Evolutionary conservation across 73 alveolate genomes (phyloP).

Genomic region (Tetrahymena thermophila): DNA sequence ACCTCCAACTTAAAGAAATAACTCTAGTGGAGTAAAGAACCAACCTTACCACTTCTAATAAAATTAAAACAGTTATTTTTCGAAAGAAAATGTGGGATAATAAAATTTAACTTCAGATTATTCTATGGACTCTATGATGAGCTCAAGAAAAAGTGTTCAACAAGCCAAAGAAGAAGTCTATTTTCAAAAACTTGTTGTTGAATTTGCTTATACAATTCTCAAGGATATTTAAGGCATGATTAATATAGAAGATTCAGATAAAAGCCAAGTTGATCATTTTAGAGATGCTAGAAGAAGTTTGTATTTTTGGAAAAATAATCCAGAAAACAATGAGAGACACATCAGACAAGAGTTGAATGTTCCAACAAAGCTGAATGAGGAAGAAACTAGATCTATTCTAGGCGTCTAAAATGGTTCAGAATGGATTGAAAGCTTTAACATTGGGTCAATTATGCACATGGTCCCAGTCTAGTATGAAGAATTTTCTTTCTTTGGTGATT

Average conservation of each 20-base stretch:
- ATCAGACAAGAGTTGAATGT: constrained; percentile 27
- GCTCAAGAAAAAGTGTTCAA: neutral
- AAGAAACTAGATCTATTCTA: constrained; percentile 22
- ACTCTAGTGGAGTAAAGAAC: neutral
- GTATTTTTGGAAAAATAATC: constrained; percentile 44
- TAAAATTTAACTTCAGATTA: neutral
- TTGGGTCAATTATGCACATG: constrained; percentile 46
- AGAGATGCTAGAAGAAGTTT: constrained; percentile 33
- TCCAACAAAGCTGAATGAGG: constrained; percentile 15
- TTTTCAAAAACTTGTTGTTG: constrained; percentile 22
- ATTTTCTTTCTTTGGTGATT: constrained; percentile 24
- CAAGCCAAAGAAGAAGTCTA: constrained; percentile 37
- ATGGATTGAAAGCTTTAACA: constrained; percentile 34
- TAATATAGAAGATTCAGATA: constrained; percentile 18
- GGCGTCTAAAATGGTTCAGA: constrained; percentile 40
- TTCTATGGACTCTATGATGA: neutral
- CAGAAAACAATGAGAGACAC: constrained; percentile 43
- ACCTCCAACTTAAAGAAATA: neutral
- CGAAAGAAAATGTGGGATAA: neutral
- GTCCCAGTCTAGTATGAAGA: constrained; percentile 17
- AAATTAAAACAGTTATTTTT: neutral
- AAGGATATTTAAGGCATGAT: constrained; percentile 8
- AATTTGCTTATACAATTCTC: constrained; percentile 7
- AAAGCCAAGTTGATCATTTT: neutral
- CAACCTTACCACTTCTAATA: neutral